A percentile compares a stretch with the other conserved stretches of the same genome.
phyloP scores from a whole-genome alignment of 2,329 filamentous ascomycete species.

The Penicillium sp. region DNA sequence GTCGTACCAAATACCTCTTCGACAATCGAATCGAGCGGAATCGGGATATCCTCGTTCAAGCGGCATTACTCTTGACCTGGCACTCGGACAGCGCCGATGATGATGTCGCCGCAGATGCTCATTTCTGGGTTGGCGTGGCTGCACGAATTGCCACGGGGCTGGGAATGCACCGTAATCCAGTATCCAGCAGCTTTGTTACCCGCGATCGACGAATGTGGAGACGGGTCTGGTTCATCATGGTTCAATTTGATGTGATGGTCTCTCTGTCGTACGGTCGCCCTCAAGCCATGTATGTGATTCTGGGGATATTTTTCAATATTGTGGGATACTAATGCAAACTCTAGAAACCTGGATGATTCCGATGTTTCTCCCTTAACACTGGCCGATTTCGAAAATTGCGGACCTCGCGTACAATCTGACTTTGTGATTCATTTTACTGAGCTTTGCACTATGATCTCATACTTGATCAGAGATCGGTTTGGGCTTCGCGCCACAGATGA shows the following conservation, averaged over 20 bases:
- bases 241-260: slow-evolving; percentile 51
- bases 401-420: slow-evolving; percentile 48
- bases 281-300: slow-evolving; percentile 50
- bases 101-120: slow-evolving; percentile 58
- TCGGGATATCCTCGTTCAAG: slow-evolving; percentile 58
- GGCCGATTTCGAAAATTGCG: slow-evolving; percentile 54
- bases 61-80: slow-evolving; percentile 60
- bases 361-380: slow-evolving; percentile 52
- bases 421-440: slow-evolving; percentile 55
- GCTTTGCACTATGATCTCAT: slow-evolving; percentile 56
- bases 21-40: slow-evolving; percentile 59
- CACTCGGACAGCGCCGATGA: slow-evolving; percentile 58
- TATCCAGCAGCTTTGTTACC: slow-evolving; percentile 46
- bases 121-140: slow-evolving; percentile 58
- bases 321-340: slow-evolving; percentile 7
- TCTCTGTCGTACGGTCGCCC: slow-evolving; percentile 56
- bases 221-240: slow-evolving; percentile 49
- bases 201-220: slow-evolving; percentile 50
- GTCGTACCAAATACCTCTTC: slow-evolving; percentile 57
- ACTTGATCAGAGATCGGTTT: slow-evolving; percentile 48
- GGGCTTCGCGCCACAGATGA: slow-evolving; percentile 45
- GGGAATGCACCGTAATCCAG: slow-evolving; percentile 56
- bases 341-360: slow-evolving; percentile 54
- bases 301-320: background rate
- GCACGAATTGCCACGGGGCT: slow-evolving; percentile 57